Conservation (phyloP, 108 stramenopile genomes). For the Parietichytrium sp. region DNA sequence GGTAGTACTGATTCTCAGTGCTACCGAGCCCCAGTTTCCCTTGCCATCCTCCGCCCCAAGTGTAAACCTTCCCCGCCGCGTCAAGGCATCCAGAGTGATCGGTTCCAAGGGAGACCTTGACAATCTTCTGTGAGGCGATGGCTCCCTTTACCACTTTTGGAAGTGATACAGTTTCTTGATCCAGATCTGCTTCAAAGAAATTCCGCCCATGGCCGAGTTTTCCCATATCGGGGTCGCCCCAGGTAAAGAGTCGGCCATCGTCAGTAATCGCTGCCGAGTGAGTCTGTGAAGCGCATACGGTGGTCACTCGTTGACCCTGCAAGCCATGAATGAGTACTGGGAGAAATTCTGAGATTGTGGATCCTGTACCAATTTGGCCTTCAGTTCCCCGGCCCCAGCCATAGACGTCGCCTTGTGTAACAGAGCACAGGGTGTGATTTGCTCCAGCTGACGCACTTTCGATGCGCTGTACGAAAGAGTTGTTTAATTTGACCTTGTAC, state of each 20-base stretch:
- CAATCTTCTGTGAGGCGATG: not conserved
- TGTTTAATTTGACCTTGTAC: not conserved
- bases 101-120: not conserved
- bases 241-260: not conserved
- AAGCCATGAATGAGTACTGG: not conserved
- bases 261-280: not conserved
- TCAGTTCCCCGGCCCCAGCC: slow-evolving; percentile 23
- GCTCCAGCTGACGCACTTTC: not conserved
- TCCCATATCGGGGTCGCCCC: slow-evolving; percentile 11
- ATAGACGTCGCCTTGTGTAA: not conserved
- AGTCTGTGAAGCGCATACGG: not conserved
- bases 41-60: slow-evolving; percentile 31
- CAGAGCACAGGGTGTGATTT: slow-evolving; percentile 13
- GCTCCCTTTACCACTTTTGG: not conserved
- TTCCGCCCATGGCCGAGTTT: slow-evolving; percentile 11
- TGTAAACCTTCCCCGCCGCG: not conserved
- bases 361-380: slow-evolving; percentile 9
- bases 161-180: not conserved
- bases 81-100: slow-evolving; percentile 30
- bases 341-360: not conserved
- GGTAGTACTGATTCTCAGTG: slow-evolving; percentile 28
- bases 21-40: not conserved
- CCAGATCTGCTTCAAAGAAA: not conserved
- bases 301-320: slow-evolving; percentile 3
- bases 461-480: not conserved